phyloP scores from a whole-genome alignment of 345 rosid genomes.

The Eutrema yunnanense region DNA sequence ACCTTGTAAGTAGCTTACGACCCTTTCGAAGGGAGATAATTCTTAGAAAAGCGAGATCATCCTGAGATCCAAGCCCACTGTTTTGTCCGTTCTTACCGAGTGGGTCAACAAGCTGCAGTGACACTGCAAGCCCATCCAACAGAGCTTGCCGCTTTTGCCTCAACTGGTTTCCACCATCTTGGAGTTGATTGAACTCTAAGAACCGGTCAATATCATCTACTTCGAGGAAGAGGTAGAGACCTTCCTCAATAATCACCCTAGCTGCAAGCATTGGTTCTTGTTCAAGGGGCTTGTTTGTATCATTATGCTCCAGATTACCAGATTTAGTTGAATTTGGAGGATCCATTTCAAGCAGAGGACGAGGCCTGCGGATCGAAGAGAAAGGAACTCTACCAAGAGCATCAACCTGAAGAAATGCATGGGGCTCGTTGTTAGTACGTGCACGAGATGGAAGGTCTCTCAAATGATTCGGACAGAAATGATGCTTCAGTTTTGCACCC shows the following conservation, averaged over 20 bases:
- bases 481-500: slow-evolving; percentile 66
- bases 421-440: slow-evolving; percentile 65
- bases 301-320: slow-evolving; percentile 47
- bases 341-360: slow-evolving; percentile 95
- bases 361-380: slow-evolving; percentile 94
- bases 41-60: slow-evolving; percentile 65
- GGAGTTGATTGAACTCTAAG: slow-evolving; percentile 67
- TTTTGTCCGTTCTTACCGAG: slow-evolving; percentile 56
- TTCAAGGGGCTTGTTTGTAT: slow-evolving; percentile 71
- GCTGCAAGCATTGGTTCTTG: slow-evolving; percentile 98
- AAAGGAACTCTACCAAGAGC: slow-evolving; percentile 95
- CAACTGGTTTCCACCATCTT: slow-evolving; percentile 68
- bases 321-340: slow-evolving; percentile 48
- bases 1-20: slow-evolving; percentile 71
- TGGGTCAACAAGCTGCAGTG: slow-evolving; percentile 84
- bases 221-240: slow-evolving; percentile 77
- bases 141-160: slow-evolving; percentile 60
- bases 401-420: slow-evolving; percentile 92
- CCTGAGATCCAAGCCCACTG: slow-evolving; percentile 39
- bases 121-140: slow-evolving; percentile 71
- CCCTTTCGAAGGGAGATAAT: slow-evolving; percentile 80
- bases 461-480: slow-evolving; percentile 74
- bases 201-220: slow-evolving; percentile 89
- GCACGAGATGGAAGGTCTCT: slow-evolving; percentile 81
- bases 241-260: slow-evolving; percentile 85